phyloP scores from a whole-genome alignment of 768 basidiomycete species.

The Podaxis sp. region DNA sequence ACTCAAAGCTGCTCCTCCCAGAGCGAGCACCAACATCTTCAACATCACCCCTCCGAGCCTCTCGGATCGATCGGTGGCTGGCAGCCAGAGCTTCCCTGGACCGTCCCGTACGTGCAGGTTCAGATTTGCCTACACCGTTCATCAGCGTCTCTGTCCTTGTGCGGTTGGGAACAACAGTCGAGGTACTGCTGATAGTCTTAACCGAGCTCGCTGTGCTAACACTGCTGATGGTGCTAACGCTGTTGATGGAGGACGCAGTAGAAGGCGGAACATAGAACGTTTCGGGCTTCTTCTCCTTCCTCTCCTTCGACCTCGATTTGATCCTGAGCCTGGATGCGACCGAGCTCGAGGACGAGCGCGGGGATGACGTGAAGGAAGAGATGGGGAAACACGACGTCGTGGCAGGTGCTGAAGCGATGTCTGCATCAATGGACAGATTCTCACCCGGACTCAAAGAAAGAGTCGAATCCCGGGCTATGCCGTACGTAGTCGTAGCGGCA shows the following conservation, averaged over 20 bases:
- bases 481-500: neutral
- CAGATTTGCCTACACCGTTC: neutral
- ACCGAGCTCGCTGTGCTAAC: neutral
- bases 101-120: neutral
- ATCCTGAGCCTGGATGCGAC: neutral
- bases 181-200: conserved; percentile 1
- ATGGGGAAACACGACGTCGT: neutral
- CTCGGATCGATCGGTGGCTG: neutral
- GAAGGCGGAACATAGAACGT: conserved; percentile 1
- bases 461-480: neutral
- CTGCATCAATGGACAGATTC: neutral
- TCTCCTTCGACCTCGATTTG: neutral
- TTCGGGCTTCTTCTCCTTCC: neutral
- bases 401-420: conserved; percentile 1
- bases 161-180: conserved; percentile 4
- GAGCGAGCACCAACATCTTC: neutral
- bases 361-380: neutral
- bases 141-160: neutral
- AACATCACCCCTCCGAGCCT: neutral
- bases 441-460: neutral
- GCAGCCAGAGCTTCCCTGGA: neutral
- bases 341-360: neutral
- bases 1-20: neutral
- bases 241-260: neutral
- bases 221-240: neutral